A percentile compares a stretch with the other conserved stretches of the same genome.
These are phyloP conservation scores for Plasmopara muralis DNA, from an alignment of 352 stramenopile genomes.

Conservation along the genomic window DNA sequence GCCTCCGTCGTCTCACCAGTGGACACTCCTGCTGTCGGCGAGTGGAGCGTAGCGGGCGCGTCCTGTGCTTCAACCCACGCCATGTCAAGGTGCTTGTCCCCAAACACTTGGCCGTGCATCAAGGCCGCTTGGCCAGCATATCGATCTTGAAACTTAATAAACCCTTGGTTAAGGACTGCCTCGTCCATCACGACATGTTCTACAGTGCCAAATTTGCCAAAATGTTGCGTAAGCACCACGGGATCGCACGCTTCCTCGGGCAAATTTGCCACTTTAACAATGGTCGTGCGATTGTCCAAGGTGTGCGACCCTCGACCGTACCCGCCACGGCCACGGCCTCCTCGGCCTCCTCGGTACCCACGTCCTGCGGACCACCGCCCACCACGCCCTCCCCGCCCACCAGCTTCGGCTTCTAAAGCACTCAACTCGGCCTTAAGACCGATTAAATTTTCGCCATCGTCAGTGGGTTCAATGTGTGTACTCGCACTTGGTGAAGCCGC, in stretches of 20 bases:
- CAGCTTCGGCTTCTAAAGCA: constrained; percentile 50
- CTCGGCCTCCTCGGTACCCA: constrained; percentile 46
- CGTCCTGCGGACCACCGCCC: constrained; percentile 35
- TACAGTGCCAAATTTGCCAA: constrained; percentile 78
- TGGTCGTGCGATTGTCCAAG: constrained; percentile 81
- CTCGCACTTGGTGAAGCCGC: constrained; percentile 16
- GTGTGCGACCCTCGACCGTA: constrained; percentile 46
- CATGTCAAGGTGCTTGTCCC: constrained; percentile 52
- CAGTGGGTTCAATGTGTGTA: constrained; percentile 6
- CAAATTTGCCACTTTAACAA: constrained; percentile 70
- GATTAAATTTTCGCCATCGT: constrained; percentile 19
- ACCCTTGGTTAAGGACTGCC: constrained; percentile 32
- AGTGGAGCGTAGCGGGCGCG: constrained; percentile 38
- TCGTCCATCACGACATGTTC: constrained; percentile 68
- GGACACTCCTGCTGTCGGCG: constrained; percentile 11
- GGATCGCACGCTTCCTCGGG: constrained; percentile 68
- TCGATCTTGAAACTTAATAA: constrained; percentile 82
- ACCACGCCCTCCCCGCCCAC: constrained; percentile 27
- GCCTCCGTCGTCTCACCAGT: constrained; percentile 6
- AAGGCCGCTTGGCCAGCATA: constrained; percentile 67
- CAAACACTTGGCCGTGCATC: constrained; percentile 50
- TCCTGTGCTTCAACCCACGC: constrained; percentile 57
- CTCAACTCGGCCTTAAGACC: constrained; percentile 63
- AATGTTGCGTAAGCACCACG: constrained; percentile 78
- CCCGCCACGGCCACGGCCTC: constrained; percentile 42